A percentile compares a stretch with the other conserved stretches of the same genome.
phyloP scores from a whole-genome alignment of 176 grass and related monocot genomes.

The Urochloa ruziziensis region DNA sequence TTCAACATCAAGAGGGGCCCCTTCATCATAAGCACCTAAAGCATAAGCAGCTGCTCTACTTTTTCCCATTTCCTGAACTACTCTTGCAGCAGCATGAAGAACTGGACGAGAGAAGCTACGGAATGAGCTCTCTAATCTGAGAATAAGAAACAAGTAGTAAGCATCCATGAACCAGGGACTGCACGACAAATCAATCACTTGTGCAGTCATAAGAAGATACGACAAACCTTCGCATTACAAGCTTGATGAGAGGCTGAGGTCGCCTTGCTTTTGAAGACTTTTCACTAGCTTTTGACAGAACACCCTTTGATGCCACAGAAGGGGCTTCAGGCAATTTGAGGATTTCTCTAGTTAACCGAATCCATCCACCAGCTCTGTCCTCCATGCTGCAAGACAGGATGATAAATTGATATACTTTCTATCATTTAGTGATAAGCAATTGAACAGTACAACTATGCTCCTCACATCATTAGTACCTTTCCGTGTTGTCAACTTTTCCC shows the following conservation, averaged over 20 bases:
- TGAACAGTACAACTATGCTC: neutral
- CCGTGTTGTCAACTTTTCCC: slow-evolving; percentile 93
- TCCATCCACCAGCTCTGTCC: slow-evolving; percentile 96
- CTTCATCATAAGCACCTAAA: slow-evolving; percentile 90
- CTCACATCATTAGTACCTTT: slow-evolving; percentile 58
- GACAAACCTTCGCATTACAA: slow-evolving; percentile 86
- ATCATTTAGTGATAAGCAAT: neutral
- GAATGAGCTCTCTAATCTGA: slow-evolving; percentile 96
- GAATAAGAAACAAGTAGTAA: slow-evolving; percentile 29
- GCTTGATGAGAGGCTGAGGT: slow-evolving; percentile 92
- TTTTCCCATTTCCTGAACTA: slow-evolving; percentile 99
- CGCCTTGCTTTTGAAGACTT: slow-evolving; percentile 91
- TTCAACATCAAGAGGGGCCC: slow-evolving; percentile 64
- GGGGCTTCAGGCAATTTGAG: slow-evolving; percentile 98
- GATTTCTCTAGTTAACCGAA: slow-evolving; percentile 95
- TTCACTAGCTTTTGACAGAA: slow-evolving; percentile 69
- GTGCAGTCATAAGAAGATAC: slow-evolving; percentile 21
- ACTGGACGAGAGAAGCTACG: slow-evolving; percentile 94
- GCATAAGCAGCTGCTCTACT: slow-evolving; percentile 95
- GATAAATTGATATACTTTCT: slow-evolving; percentile 13
- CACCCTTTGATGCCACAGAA: slow-evolving; percentile 74
- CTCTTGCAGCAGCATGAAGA: slow-evolving; percentile 94
- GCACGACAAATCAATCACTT: neutral
- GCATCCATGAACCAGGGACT: slow-evolving; percentile 17
- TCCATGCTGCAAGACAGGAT: slow-evolving; percentile 62